Percentiles rank a stretch among this genome's conserved stretches.
These are phyloP conservation scores for Arthrobotrys entomopaga DNA, from an alignment of 2,329 filamentous ascomycete species.

Conservation along the genomic window DNA sequence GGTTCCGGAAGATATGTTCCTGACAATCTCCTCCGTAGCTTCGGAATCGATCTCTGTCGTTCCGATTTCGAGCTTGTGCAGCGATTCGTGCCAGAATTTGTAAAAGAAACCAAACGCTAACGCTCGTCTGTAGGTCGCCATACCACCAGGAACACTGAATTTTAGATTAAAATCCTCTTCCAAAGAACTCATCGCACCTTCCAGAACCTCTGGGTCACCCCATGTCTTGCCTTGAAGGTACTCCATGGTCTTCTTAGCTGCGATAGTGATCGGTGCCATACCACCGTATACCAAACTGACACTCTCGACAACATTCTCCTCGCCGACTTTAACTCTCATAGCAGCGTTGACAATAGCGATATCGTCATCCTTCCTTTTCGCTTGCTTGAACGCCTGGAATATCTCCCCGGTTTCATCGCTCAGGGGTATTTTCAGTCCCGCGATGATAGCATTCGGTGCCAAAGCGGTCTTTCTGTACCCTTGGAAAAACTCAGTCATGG, in stretches of 20 bases:
- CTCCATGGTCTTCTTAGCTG: conserved; percentile 79
- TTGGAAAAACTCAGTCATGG: conserved; percentile 91
- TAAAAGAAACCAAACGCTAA: conserved; percentile 95
- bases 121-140: conserved; percentile 94
- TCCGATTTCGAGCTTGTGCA: conserved; percentile 70
- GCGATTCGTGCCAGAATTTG: conserved; percentile 90
- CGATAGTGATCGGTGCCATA: conserved; percentile 91
- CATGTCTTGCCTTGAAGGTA: conserved; percentile 82
- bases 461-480: conserved; percentile 88
- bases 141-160: conserved; percentile 93
- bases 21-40: conserved; percentile 83
- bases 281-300: conserved; percentile 90
- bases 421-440: conserved; percentile 84
- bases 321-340: conserved; percentile 76
- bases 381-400: conserved; percentile 91
- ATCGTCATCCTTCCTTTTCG: conserved; percentile 97
- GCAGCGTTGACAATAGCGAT: conserved; percentile 97
- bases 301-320: conserved; percentile 75
- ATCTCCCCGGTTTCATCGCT: conserved; percentile 80
- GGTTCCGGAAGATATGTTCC: conserved; percentile 80
- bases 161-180: conserved; percentile 87
- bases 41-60: conserved; percentile 68
- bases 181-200: conserved; percentile 89
- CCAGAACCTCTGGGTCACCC: conserved; percentile 81
- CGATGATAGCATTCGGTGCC: conserved; percentile 81